phyloP scores from a whole-genome alignment of 192 early-diverging fungal genomes.

The Coemansia sp. region DNA sequence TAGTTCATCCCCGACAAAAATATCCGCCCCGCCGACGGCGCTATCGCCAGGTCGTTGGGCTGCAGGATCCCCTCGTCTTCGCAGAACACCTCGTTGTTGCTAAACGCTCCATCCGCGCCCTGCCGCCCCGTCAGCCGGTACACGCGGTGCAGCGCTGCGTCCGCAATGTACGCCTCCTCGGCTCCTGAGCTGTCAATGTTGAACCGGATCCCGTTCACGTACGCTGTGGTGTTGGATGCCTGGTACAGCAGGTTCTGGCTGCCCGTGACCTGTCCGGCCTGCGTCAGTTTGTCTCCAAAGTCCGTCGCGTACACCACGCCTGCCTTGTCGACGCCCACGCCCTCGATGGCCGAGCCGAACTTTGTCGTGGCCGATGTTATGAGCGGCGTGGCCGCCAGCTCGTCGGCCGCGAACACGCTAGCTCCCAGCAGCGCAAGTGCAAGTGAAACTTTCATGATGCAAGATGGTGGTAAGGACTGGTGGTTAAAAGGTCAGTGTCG shows the following conservation, averaged over 20 bases:
- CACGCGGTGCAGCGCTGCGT: slow-evolving; percentile 42
- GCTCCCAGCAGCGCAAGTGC: slow-evolving; percentile 6
- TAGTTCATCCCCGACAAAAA: slow-evolving; percentile 52
- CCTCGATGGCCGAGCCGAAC: slow-evolving; percentile 57
- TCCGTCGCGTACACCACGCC: slow-evolving; percentile 53
- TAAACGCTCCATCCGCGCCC: slow-evolving; percentile 6
- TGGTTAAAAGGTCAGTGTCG: too few relatives aligned
- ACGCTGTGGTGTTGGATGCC: slow-evolving; percentile 17
- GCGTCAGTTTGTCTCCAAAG: slow-evolving; percentile 25
- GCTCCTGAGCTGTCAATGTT: slow-evolving; percentile 14
- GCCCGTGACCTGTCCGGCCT: slow-evolving; percentile 9
- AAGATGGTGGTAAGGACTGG: not conserved
- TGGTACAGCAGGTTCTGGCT: slow-evolving; percentile 25
- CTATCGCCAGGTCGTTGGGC: slow-evolving; percentile 57
- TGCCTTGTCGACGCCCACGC: slow-evolving; percentile 51
- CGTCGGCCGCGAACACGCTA: slow-evolving; percentile 1
- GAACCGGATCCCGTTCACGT: slow-evolving; percentile 56
- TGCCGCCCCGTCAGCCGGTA: slow-evolving; percentile 17
- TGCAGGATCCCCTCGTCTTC: slow-evolving; percentile 31
- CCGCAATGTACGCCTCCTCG: slow-evolving; percentile 43
- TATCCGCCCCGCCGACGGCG: slow-evolving; percentile 27
- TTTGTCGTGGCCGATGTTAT: slow-evolving; percentile 18
- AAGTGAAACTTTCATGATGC: slow-evolving; percentile 6
- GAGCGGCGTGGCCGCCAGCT: slow-evolving; percentile 21
- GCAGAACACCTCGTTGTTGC: slow-evolving; percentile 27